phyloP scores from a whole-genome alignment of 495 filamentous ascomycete species.

The Talaromyces borbonicus region DNA sequence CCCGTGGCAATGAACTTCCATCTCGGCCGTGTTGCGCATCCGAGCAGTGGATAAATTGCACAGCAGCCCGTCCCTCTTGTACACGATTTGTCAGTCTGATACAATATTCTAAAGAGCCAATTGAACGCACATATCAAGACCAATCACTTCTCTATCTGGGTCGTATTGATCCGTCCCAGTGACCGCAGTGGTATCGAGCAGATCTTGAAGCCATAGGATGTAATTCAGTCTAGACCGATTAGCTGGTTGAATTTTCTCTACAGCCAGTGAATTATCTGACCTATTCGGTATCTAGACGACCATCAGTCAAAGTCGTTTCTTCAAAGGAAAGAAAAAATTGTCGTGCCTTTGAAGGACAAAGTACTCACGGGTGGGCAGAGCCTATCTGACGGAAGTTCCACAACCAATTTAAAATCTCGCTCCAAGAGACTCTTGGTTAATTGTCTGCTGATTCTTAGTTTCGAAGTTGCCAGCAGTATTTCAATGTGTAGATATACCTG shows the following conservation, averaged over 20 bases:
- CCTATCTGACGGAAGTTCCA: conserved; percentile 65
- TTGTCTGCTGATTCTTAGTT: conserved; percentile 36
- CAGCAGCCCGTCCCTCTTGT: conserved; percentile 77
- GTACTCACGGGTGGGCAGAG: conserved; percentile 76
- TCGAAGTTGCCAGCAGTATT: background rate
- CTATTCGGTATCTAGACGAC: conserved; percentile 56
- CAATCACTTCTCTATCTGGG: conserved; percentile 45
- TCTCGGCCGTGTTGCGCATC: conserved; percentile 49
- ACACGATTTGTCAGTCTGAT: conserved; percentile 48
- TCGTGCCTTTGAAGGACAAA: too few species aligned
- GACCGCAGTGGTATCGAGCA: conserved; percentile 64
- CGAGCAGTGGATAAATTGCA: conserved; percentile 82
- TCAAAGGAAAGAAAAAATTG: too few species aligned
- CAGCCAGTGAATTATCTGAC: conserved; percentile 10
- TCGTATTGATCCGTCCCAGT: conserved; percentile 46
- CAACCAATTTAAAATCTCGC: conserved; percentile 59
- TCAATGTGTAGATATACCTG: conserved; percentile 32
- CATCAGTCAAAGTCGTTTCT: too few species aligned
- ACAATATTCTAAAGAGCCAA: conserved; percentile 30
- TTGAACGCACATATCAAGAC: conserved; percentile 63
- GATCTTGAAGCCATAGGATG: conserved; percentile 76
- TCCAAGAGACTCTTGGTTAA: conserved; percentile 72
- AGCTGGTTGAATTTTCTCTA: background rate
- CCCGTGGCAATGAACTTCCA: conserved; percentile 72
- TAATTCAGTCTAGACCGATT: conserved; percentile 59